Percentiles rank a stretch among this genome's conserved stretches.
These are phyloP conservation scores for Casuarina glauca DNA, from an alignment of 306 rosid genomes.

Conservation along the genomic window DNA sequence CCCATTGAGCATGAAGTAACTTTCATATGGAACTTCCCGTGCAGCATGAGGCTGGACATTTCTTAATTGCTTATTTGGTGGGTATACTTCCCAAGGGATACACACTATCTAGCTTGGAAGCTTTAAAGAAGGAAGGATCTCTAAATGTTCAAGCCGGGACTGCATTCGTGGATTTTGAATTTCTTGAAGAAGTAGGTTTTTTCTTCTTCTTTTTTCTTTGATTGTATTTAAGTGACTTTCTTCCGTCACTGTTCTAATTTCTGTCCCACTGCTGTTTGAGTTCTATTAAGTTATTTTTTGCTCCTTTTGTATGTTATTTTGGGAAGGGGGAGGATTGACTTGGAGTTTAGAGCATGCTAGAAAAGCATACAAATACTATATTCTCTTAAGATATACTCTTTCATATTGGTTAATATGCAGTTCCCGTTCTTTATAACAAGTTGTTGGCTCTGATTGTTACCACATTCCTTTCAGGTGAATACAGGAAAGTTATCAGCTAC, in stretches of 20 bases:
- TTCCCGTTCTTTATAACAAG: too few relatives aligned
- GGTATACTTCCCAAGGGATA: slow-evolving; percentile 90
- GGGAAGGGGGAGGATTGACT: too few relatives aligned
- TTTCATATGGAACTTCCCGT: slow-evolving; percentile 17
- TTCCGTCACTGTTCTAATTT: not conserved
- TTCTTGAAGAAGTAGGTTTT: slow-evolving; percentile 71
- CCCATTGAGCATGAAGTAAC: slow-evolving; percentile 23
- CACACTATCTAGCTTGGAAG: slow-evolving; percentile 77
- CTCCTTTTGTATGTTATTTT: not conserved
- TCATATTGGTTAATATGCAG: too few relatives aligned
- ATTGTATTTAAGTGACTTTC: not conserved
- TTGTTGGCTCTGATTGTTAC: slow-evolving; percentile 19
- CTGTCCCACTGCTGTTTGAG: not conserved
- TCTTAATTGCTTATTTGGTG: slow-evolving; percentile 80
- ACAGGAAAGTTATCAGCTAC: slow-evolving; percentile 79
- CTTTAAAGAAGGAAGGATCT: slow-evolving; percentile 79
- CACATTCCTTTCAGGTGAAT: slow-evolving; percentile 55
- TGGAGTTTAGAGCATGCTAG: too few relatives aligned
- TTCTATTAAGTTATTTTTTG: not conserved
- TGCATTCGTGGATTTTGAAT: slow-evolving; percentile 86
- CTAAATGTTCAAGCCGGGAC: slow-evolving; percentile 98
- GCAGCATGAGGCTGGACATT: slow-evolving; percentile 99
- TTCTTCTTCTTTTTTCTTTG: not conserved
- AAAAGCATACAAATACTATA: too few relatives aligned
- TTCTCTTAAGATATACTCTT: too few relatives aligned